Evolutionary conservation across 805 yeast genomes (phyloP).

Genomic region (Metschnikowia kunwiensis): DNA sequence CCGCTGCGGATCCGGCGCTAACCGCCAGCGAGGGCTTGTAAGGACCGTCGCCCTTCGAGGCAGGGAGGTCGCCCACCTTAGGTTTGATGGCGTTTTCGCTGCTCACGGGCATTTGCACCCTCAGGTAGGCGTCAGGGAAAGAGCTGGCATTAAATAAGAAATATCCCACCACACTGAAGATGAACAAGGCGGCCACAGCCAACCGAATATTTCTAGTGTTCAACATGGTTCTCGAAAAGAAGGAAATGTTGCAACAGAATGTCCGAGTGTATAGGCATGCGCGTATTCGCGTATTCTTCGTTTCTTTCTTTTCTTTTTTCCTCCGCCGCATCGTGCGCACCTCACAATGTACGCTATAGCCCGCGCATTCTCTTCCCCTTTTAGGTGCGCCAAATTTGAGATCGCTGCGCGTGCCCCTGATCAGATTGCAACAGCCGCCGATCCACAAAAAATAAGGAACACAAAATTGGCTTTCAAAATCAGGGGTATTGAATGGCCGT

Average conservation of each 20-base stretch:
- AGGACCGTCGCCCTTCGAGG: conserved; percentile 34
- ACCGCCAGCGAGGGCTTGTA: conserved; percentile 20
- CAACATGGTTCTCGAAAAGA: conserved; percentile 22
- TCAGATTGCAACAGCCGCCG: no score
- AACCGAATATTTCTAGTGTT: conserved; percentile 52
- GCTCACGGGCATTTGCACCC: conserved; percentile 21
- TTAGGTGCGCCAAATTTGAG: no score
- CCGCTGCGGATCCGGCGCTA: neutral
- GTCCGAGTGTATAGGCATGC: neutral
- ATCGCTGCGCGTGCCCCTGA: no score
- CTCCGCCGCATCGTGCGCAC: conserved; percentile 1
- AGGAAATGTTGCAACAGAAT: neutral
- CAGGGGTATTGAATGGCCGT: no score
- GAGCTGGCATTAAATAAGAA: conserved; percentile 45
- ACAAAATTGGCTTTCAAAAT: no score
- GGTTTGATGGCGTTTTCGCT: conserved; percentile 13
- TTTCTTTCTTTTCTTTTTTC: conserved; percentile 2
- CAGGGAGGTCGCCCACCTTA: conserved; percentile 32
- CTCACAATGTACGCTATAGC: no score
- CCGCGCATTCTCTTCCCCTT: no score
- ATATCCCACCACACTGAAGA: conserved; percentile 49
- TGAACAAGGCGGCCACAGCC: conserved; percentile 47
- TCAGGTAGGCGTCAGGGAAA: conserved; percentile 31
- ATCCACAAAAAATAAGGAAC: no score
- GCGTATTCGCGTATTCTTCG: conserved; percentile 2